Base-by-base conservation (phyloP, 768 basidiomycete genomes). In the Collybiopsis confluens region DNA sequence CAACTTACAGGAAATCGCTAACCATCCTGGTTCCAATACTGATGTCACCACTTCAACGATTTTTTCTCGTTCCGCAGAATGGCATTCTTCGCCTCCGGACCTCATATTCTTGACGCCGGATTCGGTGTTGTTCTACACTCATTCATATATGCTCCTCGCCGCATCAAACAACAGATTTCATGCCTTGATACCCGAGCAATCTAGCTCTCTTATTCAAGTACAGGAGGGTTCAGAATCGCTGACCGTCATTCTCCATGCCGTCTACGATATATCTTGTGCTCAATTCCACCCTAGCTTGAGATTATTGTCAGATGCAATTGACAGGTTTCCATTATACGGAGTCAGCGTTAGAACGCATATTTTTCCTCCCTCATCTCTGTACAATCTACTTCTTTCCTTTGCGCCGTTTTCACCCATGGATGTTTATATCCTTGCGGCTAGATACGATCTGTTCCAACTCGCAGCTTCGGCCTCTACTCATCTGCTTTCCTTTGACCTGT, bases 71-170 rank as follows among this genome's bases (percentile, higher is more conserved):
- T 13, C 5, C 30, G 30, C 30, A 5, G 30, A 33, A 6, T 33
- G 30, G 30, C 30, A 33, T 33, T 6, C 30, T 13, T 5, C 13
- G 5, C 6, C 75, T 1, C 81, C 86, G 1, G 86, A 92, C 63
- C 58, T 82, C 42, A 73, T 86, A 59, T 68, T 90, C 48, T 70
- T 90, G 50, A 83, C 88, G 2, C 76, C 82, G 24, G 90, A 93
- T 61, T 77, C 79, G 16, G 88, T 93, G 37, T 90, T 90, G 68
- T 93, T 93, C 76, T 92, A 92, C 61, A 85, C 85, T 5, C 88
- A 92, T 64, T 70, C 75, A 0, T 70, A 80, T 40, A 60, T 81
- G 50, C 71, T 92, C 38, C 73, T 86, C 27, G 61, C 68, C 2
- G 76, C 73, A 10, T 92, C 91, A 13, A 68, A 71, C 26, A 92